Evolutionary conservation across 2,329 filamentous ascomycete genomes (phyloP).

Genomic region (Trichoderma arundinaceum): DNA sequence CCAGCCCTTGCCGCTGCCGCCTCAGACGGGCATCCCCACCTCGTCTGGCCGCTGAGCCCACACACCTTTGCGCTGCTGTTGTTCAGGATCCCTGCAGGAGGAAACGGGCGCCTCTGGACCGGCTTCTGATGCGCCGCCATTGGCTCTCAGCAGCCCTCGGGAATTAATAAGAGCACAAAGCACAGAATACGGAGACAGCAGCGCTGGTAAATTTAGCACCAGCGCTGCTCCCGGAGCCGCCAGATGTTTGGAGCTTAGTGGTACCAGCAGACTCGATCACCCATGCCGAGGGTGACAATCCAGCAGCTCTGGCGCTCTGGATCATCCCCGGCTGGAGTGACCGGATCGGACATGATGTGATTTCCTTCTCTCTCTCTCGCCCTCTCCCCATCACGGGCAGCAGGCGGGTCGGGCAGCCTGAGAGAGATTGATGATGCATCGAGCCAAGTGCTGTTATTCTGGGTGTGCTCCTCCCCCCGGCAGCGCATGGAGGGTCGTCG

Average conservation of each 20-base stretch:
- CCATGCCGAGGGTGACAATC: slow-evolving; percentile 10
- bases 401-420: too few species aligned
- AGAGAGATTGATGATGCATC: neutral
- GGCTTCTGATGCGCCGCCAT: slow-evolving; percentile 31
- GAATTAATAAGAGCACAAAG: slow-evolving; percentile 21
- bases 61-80: slow-evolving; percentile 29
- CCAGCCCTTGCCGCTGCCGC: slow-evolving; percentile 29
- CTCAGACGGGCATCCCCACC: slow-evolving; percentile 31
- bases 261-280: neutral
- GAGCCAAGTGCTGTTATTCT: neutral
- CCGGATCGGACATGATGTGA: neutral
- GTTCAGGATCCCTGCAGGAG: slow-evolving; percentile 37
- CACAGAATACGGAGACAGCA: neutral
- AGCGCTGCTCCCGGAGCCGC: slow-evolving; percentile 9
- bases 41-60: slow-evolving; percentile 29
- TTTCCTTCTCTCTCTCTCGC: neutral
- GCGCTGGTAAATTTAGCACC: slow-evolving; percentile 16
- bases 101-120: slow-evolving; percentile 31
- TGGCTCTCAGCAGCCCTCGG: slow-evolving; percentile 31
- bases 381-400: neutral
- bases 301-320: neutral
- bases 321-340: too few species aligned
- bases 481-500: slow-evolving; percentile 23
- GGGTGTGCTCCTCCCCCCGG: neutral
- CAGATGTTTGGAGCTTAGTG: slow-evolving; percentile 6